These are phyloP conservation scores for Fusarium fracticaudum DNA, from an alignment of 2,329 filamentous ascomycete species.

Conservation along the genomic window DNA sequence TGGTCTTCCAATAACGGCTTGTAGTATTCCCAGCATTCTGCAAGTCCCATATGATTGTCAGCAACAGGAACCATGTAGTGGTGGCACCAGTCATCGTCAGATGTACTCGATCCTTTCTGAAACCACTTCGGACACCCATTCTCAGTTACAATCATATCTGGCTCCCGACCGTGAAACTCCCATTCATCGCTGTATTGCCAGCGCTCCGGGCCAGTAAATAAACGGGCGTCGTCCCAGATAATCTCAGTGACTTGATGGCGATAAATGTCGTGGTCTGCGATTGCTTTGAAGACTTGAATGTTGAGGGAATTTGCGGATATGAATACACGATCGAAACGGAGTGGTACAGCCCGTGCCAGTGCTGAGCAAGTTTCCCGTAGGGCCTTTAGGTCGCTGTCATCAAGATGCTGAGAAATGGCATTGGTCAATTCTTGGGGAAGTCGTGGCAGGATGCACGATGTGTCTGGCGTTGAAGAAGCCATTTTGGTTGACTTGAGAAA, in stretches of 20 bases:
- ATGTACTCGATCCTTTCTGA: background rate
- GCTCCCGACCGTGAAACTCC: fast-evolving
- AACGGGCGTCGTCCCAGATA: background rate
- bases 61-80: background rate
- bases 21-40: background rate
- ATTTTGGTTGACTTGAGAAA: background rate
- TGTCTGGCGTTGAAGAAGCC: background rate
- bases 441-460: background rate
- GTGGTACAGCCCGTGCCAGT: background rate
- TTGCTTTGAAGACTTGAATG: background rate
- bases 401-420: background rate
- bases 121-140: background rate
- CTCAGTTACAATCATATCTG: background rate
- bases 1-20: background rate
- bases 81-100: background rate
- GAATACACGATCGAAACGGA: background rate
- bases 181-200: background rate
- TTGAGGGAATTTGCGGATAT: background rate
- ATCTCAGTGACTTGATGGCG: background rate
- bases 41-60: background rate
- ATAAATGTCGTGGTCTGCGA: background rate
- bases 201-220: background rate
- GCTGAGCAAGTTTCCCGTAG: background rate
- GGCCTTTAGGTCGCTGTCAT: background rate
- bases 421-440: background rate